Base-by-base conservation (phyloP, 495 filamentous ascomycete species). In the Penicillium taxi region DNA sequence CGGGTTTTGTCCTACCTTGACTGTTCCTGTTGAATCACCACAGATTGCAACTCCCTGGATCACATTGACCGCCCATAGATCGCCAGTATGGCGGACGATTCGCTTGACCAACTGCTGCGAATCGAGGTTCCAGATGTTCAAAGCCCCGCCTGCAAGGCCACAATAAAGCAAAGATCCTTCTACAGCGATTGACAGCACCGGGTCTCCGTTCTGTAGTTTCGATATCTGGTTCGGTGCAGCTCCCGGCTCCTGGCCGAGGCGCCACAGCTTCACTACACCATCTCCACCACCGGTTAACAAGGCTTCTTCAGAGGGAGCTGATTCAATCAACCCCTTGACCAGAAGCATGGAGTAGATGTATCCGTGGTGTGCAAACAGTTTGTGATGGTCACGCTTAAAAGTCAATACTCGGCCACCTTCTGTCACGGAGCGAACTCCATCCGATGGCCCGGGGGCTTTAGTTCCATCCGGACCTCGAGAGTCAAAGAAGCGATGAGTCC, bases 61-160 rank as follows among this genome's bases (percentile, higher is more conserved):
- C 50, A 96, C 81, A 35, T 80, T 74, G 32, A 98, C 67, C 6
- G 86, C 80, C 66, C 90, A 86, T 29, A 98, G 72, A 54, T 96
- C 93, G 6, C 81, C 82, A 14, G 75, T 79, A 42, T 89, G 81
- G 13, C 78, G 73, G 47, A 82, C 84, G 45, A 96, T 78, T 6
- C 79, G 84, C 37, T 90, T 73, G 13, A 98, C 69, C 32, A 91
- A 80, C 64, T 98, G 91, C 42, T 80, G 77, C 2, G 91, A 96
- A 54, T 98, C 91, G 9, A 96, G 67, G 50, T 98, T 94, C 91
- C 91, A 98, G 11, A 96, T 79, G 53, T 95, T 89, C 35, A 98
- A 73, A 26, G 93, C 78, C n/a, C 91, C 91, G n/a, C 80, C 76
- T 0, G 85, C 73, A 35, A 88, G 77, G 39, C 91, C 91, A 45